Evolutionary conservation across 1,139 yeast genomes (phyloP).

Genomic region (Lodderomyces beijingensis): DNA sequence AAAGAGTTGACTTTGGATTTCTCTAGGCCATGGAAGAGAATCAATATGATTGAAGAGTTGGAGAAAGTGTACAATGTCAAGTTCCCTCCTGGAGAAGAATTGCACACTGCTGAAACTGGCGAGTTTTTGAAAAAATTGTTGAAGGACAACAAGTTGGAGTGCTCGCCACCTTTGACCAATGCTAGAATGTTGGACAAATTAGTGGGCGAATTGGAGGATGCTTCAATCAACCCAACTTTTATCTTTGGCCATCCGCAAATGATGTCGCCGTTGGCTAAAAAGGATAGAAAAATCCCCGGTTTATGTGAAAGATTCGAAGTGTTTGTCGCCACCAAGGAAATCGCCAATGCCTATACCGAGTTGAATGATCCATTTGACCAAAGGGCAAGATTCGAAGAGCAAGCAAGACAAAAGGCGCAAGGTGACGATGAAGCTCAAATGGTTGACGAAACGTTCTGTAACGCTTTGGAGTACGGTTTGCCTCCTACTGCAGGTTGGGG

Average conservation of each 20-base stretch:
- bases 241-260: slow-evolving; percentile 98
- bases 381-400: slow-evolving; percentile 96
- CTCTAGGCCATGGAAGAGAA: slow-evolving; percentile 97
- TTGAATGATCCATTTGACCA: slow-evolving; percentile 98
- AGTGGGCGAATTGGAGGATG: slow-evolving; percentile 91
- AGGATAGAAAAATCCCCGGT: slow-evolving; percentile 88
- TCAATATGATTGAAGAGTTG: slow-evolving; percentile 93
- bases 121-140: slow-evolving; percentile 80
- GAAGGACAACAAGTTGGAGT: slow-evolving; percentile 77
- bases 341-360: slow-evolving; percentile 97
- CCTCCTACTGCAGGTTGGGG: slow-evolving; percentile 99
- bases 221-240: slow-evolving; percentile 94
- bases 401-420: slow-evolving; percentile 96
- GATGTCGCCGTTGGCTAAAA: slow-evolving; percentile 99
- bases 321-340: slow-evolving; percentile 97
- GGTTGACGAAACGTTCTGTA: slow-evolving; percentile 94
- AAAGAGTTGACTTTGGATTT: slow-evolving; percentile 79
- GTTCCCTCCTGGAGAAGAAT: slow-evolving; percentile 94
- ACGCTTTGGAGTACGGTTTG: slow-evolving; percentile 95
- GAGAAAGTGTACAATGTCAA: slow-evolving; percentile 82
- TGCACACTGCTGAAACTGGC: slow-evolving; percentile 93
- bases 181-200: slow-evolving; percentile 98
- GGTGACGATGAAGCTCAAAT: slow-evolving; percentile 99
- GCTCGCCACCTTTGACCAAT: slow-evolving; percentile 95
- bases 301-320: slow-evolving; percentile 98